Evolutionary conservation across 176 grass and related monocot genomes (phyloP).

Genomic region (Calamus simplicifolius): DNA sequence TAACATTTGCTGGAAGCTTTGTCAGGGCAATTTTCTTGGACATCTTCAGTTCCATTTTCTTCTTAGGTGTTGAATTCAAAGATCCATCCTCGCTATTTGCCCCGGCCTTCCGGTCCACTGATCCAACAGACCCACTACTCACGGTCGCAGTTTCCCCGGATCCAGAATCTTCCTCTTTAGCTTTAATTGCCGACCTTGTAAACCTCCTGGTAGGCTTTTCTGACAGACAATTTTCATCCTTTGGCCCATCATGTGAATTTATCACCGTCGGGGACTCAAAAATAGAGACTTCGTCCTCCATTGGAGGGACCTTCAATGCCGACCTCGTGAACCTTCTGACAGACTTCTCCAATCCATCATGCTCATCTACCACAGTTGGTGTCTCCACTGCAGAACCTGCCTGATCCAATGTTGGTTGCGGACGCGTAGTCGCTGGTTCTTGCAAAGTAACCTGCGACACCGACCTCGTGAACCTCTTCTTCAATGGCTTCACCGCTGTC

Average conservation of each 20-base stretch:
- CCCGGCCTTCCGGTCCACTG: conserved; percentile 4
- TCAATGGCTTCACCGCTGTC: background rate
- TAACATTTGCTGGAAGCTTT: conserved; percentile 53
- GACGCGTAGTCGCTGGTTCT: background rate
- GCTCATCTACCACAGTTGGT: background rate
- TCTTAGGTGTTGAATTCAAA: conserved; percentile 11
- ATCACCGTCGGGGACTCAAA: background rate
- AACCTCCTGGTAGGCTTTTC: conserved; percentile 4
- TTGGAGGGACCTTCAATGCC: conserved; percentile 22
- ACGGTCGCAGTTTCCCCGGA: background rate
- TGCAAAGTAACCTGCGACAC: background rate
- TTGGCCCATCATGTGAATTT: background rate
- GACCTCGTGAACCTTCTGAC: conserved; percentile 60
- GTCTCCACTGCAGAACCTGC: background rate
- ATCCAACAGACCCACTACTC: conserved; percentile 4
- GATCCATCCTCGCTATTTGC: background rate
- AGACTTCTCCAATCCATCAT: background rate
- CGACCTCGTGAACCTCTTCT: background rate
- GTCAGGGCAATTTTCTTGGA: conserved; percentile 37
- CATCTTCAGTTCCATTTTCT: conserved; percentile 56
- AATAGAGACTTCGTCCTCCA: background rate
- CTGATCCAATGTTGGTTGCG: background rate
- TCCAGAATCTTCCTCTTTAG: conserved; percentile 1
- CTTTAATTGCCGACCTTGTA: conserved; percentile 15
- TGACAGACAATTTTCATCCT: background rate